Base-by-base conservation (phyloP, 805 yeast genomes). In the Limtongia smithiae region DNA sequence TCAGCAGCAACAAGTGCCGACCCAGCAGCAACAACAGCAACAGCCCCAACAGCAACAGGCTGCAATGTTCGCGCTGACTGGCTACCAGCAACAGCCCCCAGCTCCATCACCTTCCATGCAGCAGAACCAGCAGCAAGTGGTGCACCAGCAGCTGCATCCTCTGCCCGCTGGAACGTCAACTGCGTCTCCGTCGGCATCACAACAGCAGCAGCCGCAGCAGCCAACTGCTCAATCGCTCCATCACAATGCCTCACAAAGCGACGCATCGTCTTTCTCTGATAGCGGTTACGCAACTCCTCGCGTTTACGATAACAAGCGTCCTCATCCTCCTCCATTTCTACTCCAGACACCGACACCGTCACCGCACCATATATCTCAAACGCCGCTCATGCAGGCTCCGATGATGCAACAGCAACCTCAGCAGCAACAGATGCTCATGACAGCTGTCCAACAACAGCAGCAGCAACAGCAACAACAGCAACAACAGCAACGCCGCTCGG, bases 21-120 rank as follows among this genome's bases (percentile, higher is more conserved):
- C 20, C 33, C 42, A 42, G 27, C 44, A 32, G 28, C 46, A 48
- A 15, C 47, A 43, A 30, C 48, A 39, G 20, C 53, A 28, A 5
- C 43, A 40, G 21, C n/a, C n/a, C n/a, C 43, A 38, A 6, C 42
- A 40, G 12, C 43, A 40, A 3, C 43, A 40, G 41, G 24, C 41
- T 8, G 18, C 17, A 30, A 24, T 37, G 36, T 40, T 40, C 27
- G 15, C 22, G 5, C n/a, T 40, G 35, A 35, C 34, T 2, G 32
- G 32, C 1, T 28, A 20, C 43, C 24, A 18, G 24, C 35, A 28
- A 4, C 43, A 40, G 15, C 43, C 15, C 20, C 42, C 21, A n/a
- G 12, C 30, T 18, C 24, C 27, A 18, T 14, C 43, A 8, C 43
- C 33, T 12, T 18, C 33, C 14, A 31, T 30, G 18, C 36, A 31